Evolutionary conservation across 768 basidiomycete species (phyloP).

Genomic region (Xerocomellus chrysenteron): DNA sequence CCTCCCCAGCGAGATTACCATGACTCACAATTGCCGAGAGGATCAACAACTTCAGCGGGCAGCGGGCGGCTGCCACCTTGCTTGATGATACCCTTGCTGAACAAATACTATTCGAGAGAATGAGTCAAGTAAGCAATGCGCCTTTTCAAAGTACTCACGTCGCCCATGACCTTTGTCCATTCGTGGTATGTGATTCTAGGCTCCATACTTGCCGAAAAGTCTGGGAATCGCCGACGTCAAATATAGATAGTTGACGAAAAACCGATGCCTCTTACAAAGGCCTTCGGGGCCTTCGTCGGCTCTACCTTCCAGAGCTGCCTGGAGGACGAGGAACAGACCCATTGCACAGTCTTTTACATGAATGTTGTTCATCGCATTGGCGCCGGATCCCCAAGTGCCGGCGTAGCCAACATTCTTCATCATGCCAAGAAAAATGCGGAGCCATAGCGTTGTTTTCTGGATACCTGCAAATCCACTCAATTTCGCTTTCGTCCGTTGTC

Average conservation of each 20-base stretch:
- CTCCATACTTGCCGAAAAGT: constrained; percentile 35
- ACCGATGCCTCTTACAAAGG: constrained; percentile 32
- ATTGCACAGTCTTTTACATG: constrained; percentile 42
- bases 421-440: constrained; percentile 38
- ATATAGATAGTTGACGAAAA: background rate
- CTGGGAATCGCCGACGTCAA: constrained; percentile 20
- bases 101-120: constrained; percentile 28
- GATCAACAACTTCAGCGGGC: constrained; percentile 34
- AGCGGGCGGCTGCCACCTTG: constrained; percentile 35
- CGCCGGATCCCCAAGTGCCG: constrained; percentile 45
- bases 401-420: constrained; percentile 33
- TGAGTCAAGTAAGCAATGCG: background rate
- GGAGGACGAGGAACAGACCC: constrained; percentile 36
- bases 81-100: constrained; percentile 34
- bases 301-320: constrained; percentile 40
- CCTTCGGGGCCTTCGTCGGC: constrained; percentile 44
- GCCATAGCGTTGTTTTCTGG: constrained; percentile 37
- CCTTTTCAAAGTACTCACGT: constrained; percentile 27
- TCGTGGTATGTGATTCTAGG: constrained; percentile 31
- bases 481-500: background rate
- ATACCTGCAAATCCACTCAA: constrained; percentile 23
- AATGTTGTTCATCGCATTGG: constrained; percentile 37
- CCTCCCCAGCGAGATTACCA: background rate
- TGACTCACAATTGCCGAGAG: constrained; percentile 39
- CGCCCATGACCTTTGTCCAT: constrained; percentile 36